These are phyloP conservation scores for Phaseolus coccineus DNA, from an alignment of 331 rosid genomes.

Conservation along the genomic window DNA sequence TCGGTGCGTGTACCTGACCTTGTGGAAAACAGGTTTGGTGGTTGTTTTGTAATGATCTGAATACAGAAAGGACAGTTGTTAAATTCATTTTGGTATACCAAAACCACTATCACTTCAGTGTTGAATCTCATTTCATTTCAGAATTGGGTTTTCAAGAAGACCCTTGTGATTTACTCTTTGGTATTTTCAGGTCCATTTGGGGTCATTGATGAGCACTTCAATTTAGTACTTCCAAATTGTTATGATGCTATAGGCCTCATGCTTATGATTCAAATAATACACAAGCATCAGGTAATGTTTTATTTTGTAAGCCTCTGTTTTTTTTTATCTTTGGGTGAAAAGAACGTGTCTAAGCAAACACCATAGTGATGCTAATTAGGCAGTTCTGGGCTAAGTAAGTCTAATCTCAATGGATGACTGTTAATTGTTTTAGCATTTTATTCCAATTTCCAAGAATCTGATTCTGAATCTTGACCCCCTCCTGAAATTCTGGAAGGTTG, in stretches of 20 bases:
- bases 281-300: constrained; percentile 86
- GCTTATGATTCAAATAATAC: constrained; percentile 96
- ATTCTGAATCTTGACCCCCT: constrained; percentile 34
- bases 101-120: not conserved
- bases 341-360: constrained; percentile 35
- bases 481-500: constrained; percentile 16
- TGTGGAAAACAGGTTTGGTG: not conserved
- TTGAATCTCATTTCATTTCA: constrained; percentile 24
- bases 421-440: constrained; percentile 1
- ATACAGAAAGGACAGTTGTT: not conserved
- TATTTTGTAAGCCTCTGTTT: constrained; percentile 17
- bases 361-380: constrained; percentile 28
- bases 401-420: constrained; percentile 6
- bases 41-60: not conserved
- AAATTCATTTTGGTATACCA: not conserved
- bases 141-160: constrained; percentile 10
- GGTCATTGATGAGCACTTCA: constrained; percentile 94
- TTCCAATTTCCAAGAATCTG: constrained; percentile 22
- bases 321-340: constrained; percentile 2
- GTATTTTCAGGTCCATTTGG: constrained; percentile 84
- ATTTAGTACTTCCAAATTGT: constrained; percentile 83
- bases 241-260: constrained; percentile 95
- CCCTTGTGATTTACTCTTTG: constrained; percentile 40
- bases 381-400: constrained; percentile 24
- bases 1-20: not conserved